Evolutionary conservation across 2,329 filamentous ascomycete genomes (phyloP), one percentile per base, ranked within the genome.

Genomic region (Fusarium torreyae): DNA sequence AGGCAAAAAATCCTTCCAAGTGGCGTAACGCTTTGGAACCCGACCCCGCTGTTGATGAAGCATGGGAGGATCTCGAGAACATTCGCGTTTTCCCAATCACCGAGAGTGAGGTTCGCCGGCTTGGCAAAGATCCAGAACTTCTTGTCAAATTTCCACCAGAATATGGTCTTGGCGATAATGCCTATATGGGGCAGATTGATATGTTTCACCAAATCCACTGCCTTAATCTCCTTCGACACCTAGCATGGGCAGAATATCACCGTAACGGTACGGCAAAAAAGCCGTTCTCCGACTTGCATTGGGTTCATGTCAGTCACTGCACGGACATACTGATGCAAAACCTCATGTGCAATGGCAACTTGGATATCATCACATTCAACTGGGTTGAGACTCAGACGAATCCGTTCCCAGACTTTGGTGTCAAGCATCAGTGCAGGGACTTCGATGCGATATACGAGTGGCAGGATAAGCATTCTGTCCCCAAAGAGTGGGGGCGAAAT

Each of bases 151-250:
- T 61, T 18, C 58, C 58, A 0, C n/a, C n/a, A 4, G 18, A 61
- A 4, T 60, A 61, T 38, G 58, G 54, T 0, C 58, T 61, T 6
- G 58, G 58, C 1, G 54, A 52, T 2, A 40, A 61, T 11, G 58
- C 58, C 1, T 61, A 60, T 7, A 60, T 61, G 58, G 58, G 24
- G 0, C 58, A 61, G 5, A 61, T 61, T 8, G 58, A 61, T 2
- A 60, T 61, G 55, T 61, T 61, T 2, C 58, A 61, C 22, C 58
- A 61, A 8, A 52, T 61, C 9, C 58, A 52, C n/a, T 61, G 58
- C 11, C 58, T 61, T 2, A 61, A 61, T 11, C 44, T 61, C 5
- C 58, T 61, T 4, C 44, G 58, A 0, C 58, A 61, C 6, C 7
- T 61, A 1, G 55, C 54, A 17, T 60, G 54, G 58, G 39, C 44